Base-by-base conservation (phyloP, 1,284 basidiomycete genomes). In the Trichosporon coremiiforme region DNA sequence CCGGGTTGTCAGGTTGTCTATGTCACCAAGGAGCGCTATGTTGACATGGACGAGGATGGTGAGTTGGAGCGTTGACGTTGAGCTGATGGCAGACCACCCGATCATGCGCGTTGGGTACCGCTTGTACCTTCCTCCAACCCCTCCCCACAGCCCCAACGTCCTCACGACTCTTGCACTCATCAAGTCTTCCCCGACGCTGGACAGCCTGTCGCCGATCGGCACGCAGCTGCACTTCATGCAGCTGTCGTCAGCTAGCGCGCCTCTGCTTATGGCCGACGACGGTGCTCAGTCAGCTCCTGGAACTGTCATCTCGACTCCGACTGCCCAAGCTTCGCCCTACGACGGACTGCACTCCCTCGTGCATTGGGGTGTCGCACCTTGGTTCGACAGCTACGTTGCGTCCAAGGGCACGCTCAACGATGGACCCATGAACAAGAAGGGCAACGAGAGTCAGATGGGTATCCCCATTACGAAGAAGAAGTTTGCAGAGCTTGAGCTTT, bases 401-500 rank as follows among this genome's bases (percentile, higher is more conserved):
- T 86, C 86, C 65, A 80, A 83, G 70, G 78, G 77, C 63, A 70
- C 60, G 2, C 53, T 76, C 22, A 60, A 69, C 9, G 80, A 79
- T 3, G 91, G 91, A 2, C 85, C 89, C 17, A 85, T 89, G 55
- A 88, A 88, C n/a, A 94, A 94, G 80, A 93, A 94, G 70, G 88
- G 87, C 10, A 92, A 92, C 77, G 88, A 88, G 36, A 77, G 77
- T 65, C 93, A 95, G 84, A 92, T 95, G 90, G 94, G 94, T 72
- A 98, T 99, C 69, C 96, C 97, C 5, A 94, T 98, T 87, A 95
- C 96, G 38, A 98, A 97, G 88, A 96, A 96, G 87, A 98, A 98
- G 84, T 98, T 99, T 80, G 95, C 96, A 17, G 96, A 99, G 80
- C 89, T 99, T 69, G 96, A 99, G 82, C 86, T 98, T n/a, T 96